Evolutionary conservation across 805 yeast genomes (phyloP), one percentile per base, ranked within the genome.

Genomic region (Schwanniomyces polymorphus): DNA sequence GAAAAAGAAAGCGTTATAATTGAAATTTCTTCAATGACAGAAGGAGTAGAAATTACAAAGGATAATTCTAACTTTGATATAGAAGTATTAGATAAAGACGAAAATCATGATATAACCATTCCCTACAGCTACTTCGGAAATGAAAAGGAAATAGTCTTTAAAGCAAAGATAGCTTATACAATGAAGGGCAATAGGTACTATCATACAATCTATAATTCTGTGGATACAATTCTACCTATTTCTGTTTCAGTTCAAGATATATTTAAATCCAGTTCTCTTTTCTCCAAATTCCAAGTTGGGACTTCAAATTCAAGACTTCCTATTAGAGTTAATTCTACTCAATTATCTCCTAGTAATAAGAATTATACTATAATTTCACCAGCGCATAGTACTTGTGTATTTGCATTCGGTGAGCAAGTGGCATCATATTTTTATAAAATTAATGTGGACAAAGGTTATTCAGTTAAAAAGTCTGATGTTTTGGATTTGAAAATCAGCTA

Each of bases 171-270:
- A 9, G 31, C 27, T 1, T 71, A 67, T 44, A 40, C 49, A 9
- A 45, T 50, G 5, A 56, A 60, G 6, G 57, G 52, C 4, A 58
- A 53, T 23, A 41, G 17, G 5, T 62, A 55, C 52, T 45, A 56
- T 42, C 60, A 64, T 51, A 9, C 41, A 31, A 43, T 69, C 9
- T 59, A 58, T 16, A 57, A 65, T 5, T 68, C 66, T 34, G 58
- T 86, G 5, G 84, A 85, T 49, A 78, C 83, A 5, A 64, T 79
- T 0, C 68, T 88, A 33, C 72, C 79, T 5, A 67, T 88, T 7
- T 84, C 90, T 0, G 94, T 88, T 0, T 82, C 89, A 2, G 95
- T 88, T 2, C 92, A 87, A 56, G 96, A 89, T 60, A 81, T 84
- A 9, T 88, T 87, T 69, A 79, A 81, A 52, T 62, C 78, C 2